These are phyloP conservation scores for Chytridium lagenaria DNA, from an alignment of 371 early-diverging fungal species.

Conservation along the genomic window DNA sequence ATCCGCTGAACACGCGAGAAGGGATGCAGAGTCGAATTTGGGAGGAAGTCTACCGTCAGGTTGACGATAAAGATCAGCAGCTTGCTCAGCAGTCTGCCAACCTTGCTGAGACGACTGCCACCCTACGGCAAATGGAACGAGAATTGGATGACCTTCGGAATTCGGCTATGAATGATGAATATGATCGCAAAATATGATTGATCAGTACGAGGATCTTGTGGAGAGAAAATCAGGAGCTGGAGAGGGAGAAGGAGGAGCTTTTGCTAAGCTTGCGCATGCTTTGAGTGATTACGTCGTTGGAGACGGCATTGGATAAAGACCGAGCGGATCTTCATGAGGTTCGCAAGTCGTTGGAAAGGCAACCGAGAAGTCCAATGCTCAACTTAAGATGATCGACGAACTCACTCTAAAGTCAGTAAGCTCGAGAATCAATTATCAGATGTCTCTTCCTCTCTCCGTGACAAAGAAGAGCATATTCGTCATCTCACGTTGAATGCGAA, in stretches of 20 bases:
- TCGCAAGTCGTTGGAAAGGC: neutral
- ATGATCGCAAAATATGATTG: neutral
- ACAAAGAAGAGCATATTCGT: neutral
- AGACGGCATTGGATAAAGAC: neutral
- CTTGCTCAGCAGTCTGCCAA: too few relatives aligned
- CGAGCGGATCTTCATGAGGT: neutral
- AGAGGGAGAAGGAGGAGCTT: neutral
- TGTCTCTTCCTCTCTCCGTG: neutral
- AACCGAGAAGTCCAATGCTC: neutral
- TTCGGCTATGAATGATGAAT: neutral
- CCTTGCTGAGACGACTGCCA: neutral
- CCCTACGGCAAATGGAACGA: neutral
- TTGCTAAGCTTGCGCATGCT: neutral
- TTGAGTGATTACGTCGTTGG: neutral
- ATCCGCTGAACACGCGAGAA: too few relatives aligned
- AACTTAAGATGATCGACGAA: neutral
- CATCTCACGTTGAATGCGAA: neutral
- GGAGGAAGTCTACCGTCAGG: too few relatives aligned
- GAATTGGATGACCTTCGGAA: neutral
- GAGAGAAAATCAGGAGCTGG: neutral
- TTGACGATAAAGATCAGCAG: too few relatives aligned
- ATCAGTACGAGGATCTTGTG: neutral
- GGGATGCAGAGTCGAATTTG: too few relatives aligned
- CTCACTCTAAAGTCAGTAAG: neutral
- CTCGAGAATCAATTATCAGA: neutral